Conservation (phyloP, 129 eudicot genomes). For the Lactuca saligna region DNA sequence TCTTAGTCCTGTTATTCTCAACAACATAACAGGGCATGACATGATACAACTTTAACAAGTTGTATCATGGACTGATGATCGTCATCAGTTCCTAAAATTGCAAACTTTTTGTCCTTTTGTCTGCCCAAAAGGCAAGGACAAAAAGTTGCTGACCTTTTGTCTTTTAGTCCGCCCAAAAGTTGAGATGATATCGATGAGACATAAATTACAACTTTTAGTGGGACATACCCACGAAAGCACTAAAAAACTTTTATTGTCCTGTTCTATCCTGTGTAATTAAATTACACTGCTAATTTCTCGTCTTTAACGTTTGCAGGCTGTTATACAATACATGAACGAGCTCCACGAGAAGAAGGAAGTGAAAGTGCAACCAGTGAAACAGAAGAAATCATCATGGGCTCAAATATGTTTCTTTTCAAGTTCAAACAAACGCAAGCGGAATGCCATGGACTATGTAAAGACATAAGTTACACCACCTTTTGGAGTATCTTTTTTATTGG, state of each 20-base stretch:
- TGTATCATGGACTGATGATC: background rate
- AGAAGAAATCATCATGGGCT: constrained; percentile 80
- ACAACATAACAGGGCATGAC: background rate
- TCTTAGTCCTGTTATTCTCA: background rate
- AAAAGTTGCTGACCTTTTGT: background rate
- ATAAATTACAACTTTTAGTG: too few relatives aligned
- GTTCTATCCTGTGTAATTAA: background rate
- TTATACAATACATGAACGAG: constrained; percentile 73
- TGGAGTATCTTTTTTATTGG: constrained; percentile 11
- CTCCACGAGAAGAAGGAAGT: constrained; percentile 57
- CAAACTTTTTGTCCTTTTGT: too few relatives aligned
- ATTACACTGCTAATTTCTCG: background rate
- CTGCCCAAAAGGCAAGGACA: too few relatives aligned
- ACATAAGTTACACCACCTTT: constrained; percentile 25
- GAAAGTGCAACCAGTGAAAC: constrained; percentile 64
- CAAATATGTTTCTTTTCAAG: constrained; percentile 54
- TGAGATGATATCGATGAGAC: background rate
- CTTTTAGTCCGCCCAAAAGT: background rate
- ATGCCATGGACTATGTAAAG: constrained; percentile 47
- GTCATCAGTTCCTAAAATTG: background rate
- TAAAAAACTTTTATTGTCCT: background rate
- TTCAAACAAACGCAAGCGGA: constrained; percentile 74
- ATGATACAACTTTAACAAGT: too few relatives aligned
- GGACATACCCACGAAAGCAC: too few relatives aligned
- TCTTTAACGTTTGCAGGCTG: constrained; percentile 55